A percentile compares a stretch with the other conserved stretches of the same genome.
phyloP scores from a whole-genome alignment of 2,329 filamentous ascomycete genomes.

The Domatiomyces globalis region DNA sequence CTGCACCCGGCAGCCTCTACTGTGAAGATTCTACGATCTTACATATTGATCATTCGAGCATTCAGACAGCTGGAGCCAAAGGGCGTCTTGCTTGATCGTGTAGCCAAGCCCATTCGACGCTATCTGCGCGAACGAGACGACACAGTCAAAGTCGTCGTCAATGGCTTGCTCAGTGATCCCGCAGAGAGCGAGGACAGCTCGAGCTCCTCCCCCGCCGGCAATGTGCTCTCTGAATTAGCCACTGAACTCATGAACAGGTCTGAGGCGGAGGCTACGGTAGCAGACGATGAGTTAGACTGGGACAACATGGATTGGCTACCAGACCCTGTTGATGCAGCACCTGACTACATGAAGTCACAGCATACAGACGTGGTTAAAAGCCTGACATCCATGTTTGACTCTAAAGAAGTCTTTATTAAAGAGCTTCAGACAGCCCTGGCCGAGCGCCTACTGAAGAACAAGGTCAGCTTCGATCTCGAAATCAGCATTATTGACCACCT shows the following conservation, averaged over 20 bases:
- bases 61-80: conserved; percentile 51
- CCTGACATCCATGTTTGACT: conserved; percentile 73
- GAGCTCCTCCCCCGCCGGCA: conserved; percentile 23
- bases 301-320: conserved; percentile 88
- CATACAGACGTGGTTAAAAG: conserved; percentile 85
- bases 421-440: conserved; percentile 85
- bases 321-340: conserved; percentile 81
- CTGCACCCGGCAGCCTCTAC: conserved; percentile 52
- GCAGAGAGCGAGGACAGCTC: conserved; percentile 24
- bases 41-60: conserved; percentile 51
- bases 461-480: conserved; percentile 61
- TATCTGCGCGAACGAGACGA: conserved; percentile 53
- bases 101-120: conserved; percentile 47
- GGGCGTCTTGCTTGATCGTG: conserved; percentile 52
- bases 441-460: conserved; percentile 56
- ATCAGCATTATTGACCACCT: conserved; percentile 71
- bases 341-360: conserved; percentile 80
- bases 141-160: conserved; percentile 51
- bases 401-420: conserved; percentile 82
- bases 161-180: conserved; percentile 46
- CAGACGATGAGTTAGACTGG: conserved; percentile 65
- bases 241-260: conserved; percentile 21
- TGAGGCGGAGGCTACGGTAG: conserved; percentile 28
- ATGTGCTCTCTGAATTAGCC: conserved; percentile 30
- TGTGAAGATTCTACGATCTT: conserved; percentile 51